Percentiles rank a stretch among this genome's conserved stretches.
Evolutionary conservation across 352 stramenopile species (phyloP).

Genomic region (Phytophthora pisi): DNA sequence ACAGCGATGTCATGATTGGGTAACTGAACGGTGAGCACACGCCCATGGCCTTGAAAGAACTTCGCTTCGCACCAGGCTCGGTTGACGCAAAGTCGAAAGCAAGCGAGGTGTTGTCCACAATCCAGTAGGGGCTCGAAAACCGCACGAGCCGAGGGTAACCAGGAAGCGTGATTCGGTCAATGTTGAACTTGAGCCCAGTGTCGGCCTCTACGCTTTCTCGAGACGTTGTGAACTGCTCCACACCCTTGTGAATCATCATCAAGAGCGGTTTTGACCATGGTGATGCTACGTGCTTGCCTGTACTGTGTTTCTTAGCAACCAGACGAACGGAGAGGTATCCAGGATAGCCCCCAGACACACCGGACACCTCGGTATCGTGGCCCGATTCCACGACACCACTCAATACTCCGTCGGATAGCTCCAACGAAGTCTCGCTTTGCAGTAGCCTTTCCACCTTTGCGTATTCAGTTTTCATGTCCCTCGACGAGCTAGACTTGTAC

Average conservation of each 20-base stretch:
- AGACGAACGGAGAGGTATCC: conserved; percentile 79
- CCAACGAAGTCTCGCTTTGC: conserved; percentile 35
- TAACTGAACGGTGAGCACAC: conserved; percentile 58
- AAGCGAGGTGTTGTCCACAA: conserved; percentile 85
- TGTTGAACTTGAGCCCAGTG: conserved; percentile 63
- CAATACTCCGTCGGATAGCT: conserved; percentile 48
- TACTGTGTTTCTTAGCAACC: conserved; percentile 42
- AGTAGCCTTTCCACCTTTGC: conserved; percentile 65
- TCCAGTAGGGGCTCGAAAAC: conserved; percentile 86
- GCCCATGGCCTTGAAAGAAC: conserved; percentile 49
- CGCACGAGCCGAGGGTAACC: conserved; percentile 76
- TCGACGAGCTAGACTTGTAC: conserved; percentile 67
- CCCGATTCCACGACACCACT: conserved; percentile 65
- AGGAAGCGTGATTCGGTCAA: conserved; percentile 75
- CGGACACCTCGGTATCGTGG: conserved; percentile 76
- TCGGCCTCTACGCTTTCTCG: conserved; percentile 61
- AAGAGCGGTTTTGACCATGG: conserved; percentile 84
- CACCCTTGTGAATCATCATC: conserved; percentile 79
- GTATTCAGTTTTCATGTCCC: conserved; percentile 62
- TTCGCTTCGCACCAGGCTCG: conserved; percentile 55
- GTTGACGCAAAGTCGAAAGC: conserved; percentile 67
- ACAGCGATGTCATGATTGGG: conserved; percentile 64
- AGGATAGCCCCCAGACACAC: conserved; percentile 68
- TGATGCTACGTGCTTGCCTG: conserved; percentile 44
- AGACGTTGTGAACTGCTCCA: conserved; percentile 79